phyloP scores from a whole-genome alignment of 1,139 yeast genomes.

The Torulaspora pretoriensis region DNA sequence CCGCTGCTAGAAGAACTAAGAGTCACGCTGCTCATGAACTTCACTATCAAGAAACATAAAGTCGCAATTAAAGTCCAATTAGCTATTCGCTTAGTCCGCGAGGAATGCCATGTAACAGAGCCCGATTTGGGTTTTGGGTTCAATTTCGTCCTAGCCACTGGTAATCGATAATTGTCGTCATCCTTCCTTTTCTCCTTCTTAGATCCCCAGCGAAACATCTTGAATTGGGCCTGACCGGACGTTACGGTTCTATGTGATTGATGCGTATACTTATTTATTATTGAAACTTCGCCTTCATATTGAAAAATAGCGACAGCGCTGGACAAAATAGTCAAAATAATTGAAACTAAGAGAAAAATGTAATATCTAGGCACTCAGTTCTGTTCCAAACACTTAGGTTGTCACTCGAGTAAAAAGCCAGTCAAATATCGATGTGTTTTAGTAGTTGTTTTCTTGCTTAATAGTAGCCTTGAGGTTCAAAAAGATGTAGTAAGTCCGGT shows the following conservation, averaged over 20 bases:
- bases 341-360: not conserved
- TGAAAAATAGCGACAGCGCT: slow-evolving; percentile 1
- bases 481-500: slow-evolving; percentile 29
- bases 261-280: not conserved
- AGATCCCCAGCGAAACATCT: slow-evolving; percentile 12
- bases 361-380: too few relatives aligned
- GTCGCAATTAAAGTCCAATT: slow-evolving; percentile 3
- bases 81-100: slow-evolving; percentile 9
- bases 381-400: too few relatives aligned
- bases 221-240: not conserved
- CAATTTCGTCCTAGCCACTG: slow-evolving; percentile 14
- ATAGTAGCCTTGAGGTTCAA: not conserved
- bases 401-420: too few relatives aligned
- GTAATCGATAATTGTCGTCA: slow-evolving; percentile 14
- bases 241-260: not conserved
- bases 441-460: not conserved
- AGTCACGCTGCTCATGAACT: not conserved
- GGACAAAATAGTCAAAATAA: not conserved
- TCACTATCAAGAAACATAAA: slow-evolving; percentile 1
- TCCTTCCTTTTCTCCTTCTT: slow-evolving; percentile 12
- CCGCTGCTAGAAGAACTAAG: slow-evolving; percentile 1
- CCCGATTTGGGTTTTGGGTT: slow-evolving; percentile 11
- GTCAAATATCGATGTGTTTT: too few relatives aligned
- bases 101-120: slow-evolving; percentile 1
- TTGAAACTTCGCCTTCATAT: not conserved